A percentile compares a stretch with the other conserved stretches of the same genome.
phyloP scores from a whole-genome alignment of 1,139 yeast species.

The Diutina sp. region DNA sequence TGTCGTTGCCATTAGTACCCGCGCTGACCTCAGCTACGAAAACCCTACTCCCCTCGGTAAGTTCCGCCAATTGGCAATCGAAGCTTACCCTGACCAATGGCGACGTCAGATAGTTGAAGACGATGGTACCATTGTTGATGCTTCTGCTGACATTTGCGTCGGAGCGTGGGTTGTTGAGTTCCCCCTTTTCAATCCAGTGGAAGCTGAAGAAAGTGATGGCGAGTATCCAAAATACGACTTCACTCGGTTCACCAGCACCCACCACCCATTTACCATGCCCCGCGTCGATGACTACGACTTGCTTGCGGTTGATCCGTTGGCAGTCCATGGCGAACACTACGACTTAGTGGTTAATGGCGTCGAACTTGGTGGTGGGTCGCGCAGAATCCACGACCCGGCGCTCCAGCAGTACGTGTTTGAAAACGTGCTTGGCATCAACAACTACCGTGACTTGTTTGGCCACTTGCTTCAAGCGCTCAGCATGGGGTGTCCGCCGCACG shows the following conservation, averaged over 20 bases:
- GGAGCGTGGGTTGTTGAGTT: constrained; percentile 84
- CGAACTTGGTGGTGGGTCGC: constrained; percentile 94
- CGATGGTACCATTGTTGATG: background rate
- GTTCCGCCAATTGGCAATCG: constrained; percentile 62
- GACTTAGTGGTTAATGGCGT: constrained; percentile 91
- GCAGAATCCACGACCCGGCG: constrained; percentile 81
- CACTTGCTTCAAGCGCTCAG: constrained; percentile 73
- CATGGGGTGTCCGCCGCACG: constrained; percentile 97
- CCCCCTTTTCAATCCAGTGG: constrained; percentile 78
- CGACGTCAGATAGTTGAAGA: constrained; percentile 22
- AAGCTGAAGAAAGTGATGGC: constrained; percentile 12
- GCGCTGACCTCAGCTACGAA: constrained; percentile 61
- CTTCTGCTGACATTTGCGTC: constrained; percentile 26
- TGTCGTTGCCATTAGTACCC: constrained; percentile 58
- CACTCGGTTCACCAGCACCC: constrained; percentile 51
- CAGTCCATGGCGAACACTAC: constrained; percentile 84
- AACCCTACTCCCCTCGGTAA: constrained; percentile 94
- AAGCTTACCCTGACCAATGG: constrained; percentile 39
- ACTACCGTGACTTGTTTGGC: constrained; percentile 63
- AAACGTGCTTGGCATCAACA: constrained; percentile 37
- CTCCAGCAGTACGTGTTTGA: constrained; percentile 63
- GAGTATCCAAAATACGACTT: constrained; percentile 52
- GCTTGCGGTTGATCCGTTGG: constrained; percentile 42
- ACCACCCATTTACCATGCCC: constrained; percentile 96
- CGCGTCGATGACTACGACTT: constrained; percentile 51